A percentile compares a stretch with the other conserved stretches of the same genome.
Evolutionary conservation across 805 yeast genomes (phyloP).

Genomic region (Metschnikowia cerradonensis): DNA sequence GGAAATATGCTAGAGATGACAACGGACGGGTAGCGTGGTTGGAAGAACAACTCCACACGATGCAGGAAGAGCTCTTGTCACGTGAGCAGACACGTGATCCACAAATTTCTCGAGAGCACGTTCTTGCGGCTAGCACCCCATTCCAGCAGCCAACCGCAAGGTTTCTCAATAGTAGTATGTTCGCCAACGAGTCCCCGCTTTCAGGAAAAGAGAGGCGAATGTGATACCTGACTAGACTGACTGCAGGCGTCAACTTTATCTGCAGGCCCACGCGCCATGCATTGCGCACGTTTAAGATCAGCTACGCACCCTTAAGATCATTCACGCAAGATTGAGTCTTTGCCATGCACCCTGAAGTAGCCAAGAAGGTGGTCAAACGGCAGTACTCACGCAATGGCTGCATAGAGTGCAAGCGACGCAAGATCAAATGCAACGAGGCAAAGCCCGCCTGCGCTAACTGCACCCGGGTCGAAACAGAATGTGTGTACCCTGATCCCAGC

Average conservation of each 20-base stretch:
- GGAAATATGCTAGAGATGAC: constrained; percentile 5
- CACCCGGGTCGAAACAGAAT: constrained; percentile 9
- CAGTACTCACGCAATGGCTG: constrained; percentile 20
- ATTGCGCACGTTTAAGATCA: background rate
- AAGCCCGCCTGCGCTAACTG: constrained; percentile 18
- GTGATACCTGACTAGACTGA: background rate
- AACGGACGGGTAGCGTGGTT: constrained; percentile 1
- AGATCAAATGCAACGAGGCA: constrained; percentile 19
- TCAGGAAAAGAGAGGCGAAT: constrained; percentile 6
- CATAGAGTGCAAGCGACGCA: constrained; percentile 20
- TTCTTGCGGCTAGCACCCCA: constrained; percentile 7
- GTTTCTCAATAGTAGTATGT: constrained; percentile 8
- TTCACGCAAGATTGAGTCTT: background rate
- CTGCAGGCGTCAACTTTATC: background rate
- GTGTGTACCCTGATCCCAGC: constrained; percentile 14
- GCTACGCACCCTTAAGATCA: background rate
- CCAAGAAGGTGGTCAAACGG: constrained; percentile 10
- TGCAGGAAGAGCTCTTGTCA: background rate
- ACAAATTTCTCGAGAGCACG: background rate
- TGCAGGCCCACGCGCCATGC: background rate
- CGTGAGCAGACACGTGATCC: background rate
- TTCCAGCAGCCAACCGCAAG: constrained; percentile 5
- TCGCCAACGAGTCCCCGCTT: constrained; percentile 9
- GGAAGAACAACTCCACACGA: constrained; percentile 1
- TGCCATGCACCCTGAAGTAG: constrained; percentile 1